Evolutionary conservation across 148 eudicot genomes (phyloP).

Genomic region (Vaccinium corymbosum): DNA sequence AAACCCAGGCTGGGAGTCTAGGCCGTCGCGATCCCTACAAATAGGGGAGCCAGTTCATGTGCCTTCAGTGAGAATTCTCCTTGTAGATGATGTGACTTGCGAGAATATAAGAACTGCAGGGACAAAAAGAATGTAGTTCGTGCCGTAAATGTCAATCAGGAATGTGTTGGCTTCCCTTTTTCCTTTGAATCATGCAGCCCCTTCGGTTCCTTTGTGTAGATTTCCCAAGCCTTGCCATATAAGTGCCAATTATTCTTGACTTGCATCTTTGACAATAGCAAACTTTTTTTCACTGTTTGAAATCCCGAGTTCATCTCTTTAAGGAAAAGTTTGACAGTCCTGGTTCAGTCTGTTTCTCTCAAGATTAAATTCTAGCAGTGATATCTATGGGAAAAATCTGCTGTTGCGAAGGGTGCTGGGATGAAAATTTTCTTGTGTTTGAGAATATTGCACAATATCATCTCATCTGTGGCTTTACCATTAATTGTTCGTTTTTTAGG

Average conservation of each 20-base stretch:
- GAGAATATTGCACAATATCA: background rate
- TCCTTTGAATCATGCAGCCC: background rate
- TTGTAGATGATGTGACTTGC: background rate
- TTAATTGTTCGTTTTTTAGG: background rate
- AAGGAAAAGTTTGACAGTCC: background rate
- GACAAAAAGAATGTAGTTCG: background rate
- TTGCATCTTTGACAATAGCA: background rate
- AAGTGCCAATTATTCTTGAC: background rate
- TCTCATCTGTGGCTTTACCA: background rate
- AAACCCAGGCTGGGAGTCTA: background rate
- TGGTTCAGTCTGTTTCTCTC: background rate
- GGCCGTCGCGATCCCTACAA: background rate
- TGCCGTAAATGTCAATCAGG: background rate
- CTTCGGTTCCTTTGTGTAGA: background rate
- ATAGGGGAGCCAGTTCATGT: background rate
- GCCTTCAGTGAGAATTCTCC: background rate
- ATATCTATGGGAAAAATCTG: background rate
- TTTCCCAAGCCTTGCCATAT: background rate
- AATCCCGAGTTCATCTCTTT: constrained; percentile 6
- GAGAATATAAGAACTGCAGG: constrained; percentile 4
- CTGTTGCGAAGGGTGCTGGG: background rate
- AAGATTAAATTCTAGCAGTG: background rate
- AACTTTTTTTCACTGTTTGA: background rate
- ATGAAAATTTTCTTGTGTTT: background rate
- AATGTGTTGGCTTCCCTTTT: background rate